These are phyloP conservation scores for Mycena pura DNA, from an alignment of 768 basidiomycete genomes.

Conservation along the genomic window DNA sequence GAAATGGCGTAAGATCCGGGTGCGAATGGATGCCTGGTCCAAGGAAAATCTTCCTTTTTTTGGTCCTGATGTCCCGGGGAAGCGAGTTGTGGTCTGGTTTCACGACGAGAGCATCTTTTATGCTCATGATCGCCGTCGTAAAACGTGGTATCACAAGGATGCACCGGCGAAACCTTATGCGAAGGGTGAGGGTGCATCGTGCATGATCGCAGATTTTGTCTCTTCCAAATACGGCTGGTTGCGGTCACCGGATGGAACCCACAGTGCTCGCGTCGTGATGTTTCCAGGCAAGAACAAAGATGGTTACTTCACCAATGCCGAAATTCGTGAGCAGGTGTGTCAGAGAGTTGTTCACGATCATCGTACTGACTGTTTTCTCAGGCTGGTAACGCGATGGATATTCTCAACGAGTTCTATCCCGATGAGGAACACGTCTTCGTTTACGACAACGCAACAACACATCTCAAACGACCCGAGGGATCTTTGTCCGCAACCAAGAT, in stretches of 20 bases:
- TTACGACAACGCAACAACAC: neutral
- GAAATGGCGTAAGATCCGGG: too few relatives aligned
- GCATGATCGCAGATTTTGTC: constrained; percentile 44
- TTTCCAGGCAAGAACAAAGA: constrained; percentile 28
- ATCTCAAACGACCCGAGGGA: constrained; percentile 26
- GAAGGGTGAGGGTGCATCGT: constrained; percentile 40
- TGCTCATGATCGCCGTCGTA: too few relatives aligned
- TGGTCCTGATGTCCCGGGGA: too few relatives aligned
- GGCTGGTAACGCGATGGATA: constrained; percentile 27
- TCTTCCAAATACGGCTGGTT: constrained; percentile 40
- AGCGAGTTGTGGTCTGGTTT: too few relatives aligned
- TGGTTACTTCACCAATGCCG: constrained; percentile 30
- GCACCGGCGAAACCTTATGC: constrained; percentile 25
- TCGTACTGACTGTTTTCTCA: neutral
- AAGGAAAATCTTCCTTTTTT: too few relatives aligned
- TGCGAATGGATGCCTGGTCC: too few relatives aligned
- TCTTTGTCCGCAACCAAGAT: constrained; percentile 29
- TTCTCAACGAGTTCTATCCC: constrained; percentile 30
- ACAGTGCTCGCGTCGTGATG: constrained; percentile 28
- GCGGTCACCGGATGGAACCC: constrained; percentile 27
- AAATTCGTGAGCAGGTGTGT: constrained; percentile 8
- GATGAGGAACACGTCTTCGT: constrained; percentile 22
- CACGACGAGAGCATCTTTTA: too few relatives aligned
- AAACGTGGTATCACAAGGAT: too few relatives aligned
- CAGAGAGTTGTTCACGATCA: neutral